Evolutionary conservation across 2,329 filamentous ascomycete species (phyloP).

Genomic region (Cladosporium cucumerinum): DNA sequence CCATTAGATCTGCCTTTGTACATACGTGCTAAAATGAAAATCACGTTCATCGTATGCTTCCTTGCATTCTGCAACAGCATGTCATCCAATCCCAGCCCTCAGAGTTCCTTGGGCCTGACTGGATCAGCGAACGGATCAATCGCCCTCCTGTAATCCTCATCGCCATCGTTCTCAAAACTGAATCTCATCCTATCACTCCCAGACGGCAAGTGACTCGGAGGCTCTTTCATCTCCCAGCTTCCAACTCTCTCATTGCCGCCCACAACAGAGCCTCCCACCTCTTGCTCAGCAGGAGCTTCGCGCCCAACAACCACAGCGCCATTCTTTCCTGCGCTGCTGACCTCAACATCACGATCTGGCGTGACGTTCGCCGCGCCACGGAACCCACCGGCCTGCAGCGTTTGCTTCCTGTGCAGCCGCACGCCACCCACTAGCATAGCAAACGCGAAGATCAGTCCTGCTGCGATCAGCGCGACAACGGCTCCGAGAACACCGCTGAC

Average conservation of each 20-base stretch:
- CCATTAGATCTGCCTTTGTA: not conserved
- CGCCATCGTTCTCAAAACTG: constrained; percentile 47
- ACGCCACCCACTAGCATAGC: constrained; percentile 46
- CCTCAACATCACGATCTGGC: constrained; percentile 51
- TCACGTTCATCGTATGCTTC: not conserved
- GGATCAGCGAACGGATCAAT: constrained; percentile 41
- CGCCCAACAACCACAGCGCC: constrained; percentile 26
- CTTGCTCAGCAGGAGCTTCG: constrained; percentile 17
- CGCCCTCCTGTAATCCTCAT: constrained; percentile 25
- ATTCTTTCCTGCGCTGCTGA: constrained; percentile 38
- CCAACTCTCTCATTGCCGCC: constrained; percentile 52
- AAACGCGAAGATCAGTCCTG: constrained; percentile 41
- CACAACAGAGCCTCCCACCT: constrained; percentile 32
- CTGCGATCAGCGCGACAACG: constrained; percentile 48
- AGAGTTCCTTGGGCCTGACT: constrained; percentile 50
- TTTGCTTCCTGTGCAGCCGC: constrained; percentile 41
- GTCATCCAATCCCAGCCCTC: not conserved
- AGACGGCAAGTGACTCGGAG: constrained; percentile 22
- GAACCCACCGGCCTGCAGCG: constrained; percentile 47
- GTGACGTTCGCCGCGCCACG: constrained; percentile 54
- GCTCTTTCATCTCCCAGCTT: constrained; percentile 55
- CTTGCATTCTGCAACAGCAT: not conserved
- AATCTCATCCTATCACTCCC: constrained; percentile 34
- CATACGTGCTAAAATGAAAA: not conserved
- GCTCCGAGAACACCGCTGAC: constrained; percentile 58